phyloP scores from a whole-genome alignment of 768 basidiomycete species.

The Tylopilus intermedius region DNA sequence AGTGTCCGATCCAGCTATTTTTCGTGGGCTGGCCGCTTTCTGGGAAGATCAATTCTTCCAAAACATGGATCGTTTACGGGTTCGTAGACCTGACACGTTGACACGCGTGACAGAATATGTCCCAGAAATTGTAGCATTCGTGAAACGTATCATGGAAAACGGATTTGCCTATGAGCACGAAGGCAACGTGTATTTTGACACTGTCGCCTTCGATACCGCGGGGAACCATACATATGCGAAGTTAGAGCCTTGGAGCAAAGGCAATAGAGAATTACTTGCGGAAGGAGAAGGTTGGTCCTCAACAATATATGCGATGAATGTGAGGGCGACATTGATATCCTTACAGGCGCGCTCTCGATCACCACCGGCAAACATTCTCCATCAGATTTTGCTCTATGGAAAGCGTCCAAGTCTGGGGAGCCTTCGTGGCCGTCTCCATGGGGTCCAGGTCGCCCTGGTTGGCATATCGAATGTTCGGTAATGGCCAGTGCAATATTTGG shows the following conservation, averaged over 20 bases:
- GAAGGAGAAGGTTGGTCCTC: slow-evolving; percentile 77
- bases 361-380: slow-evolving; percentile 67
- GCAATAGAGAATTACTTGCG: slow-evolving; percentile 82
- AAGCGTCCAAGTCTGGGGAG: slow-evolving; percentile 92
- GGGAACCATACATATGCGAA: slow-evolving; percentile 86
- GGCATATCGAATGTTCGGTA: slow-evolving; percentile 99
- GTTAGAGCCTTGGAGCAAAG: slow-evolving; percentile 93
- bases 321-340: not conserved
- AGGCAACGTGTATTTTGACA: slow-evolving; percentile 93
- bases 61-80: slow-evolving; percentile 86
- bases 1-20: slow-evolving; percentile 83
- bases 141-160: slow-evolving; percentile 78
- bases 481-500: slow-evolving; percentile 81
- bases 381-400: slow-evolving; percentile 97
- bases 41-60: slow-evolving; percentile 91
- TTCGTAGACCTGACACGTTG: slow-evolving; percentile 82
- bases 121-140: slow-evolving; percentile 88
- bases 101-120: slow-evolving; percentile 98
- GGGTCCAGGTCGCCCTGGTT: slow-evolving; percentile 90
- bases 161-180: slow-evolving; percentile 70
- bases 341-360: slow-evolving; percentile 50
- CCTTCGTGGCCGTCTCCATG: slow-evolving; percentile 96
- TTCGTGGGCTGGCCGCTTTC: slow-evolving; percentile 71
- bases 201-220: slow-evolving; percentile 69
- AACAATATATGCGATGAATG: not conserved